These are phyloP conservation scores for Fusarium sp. DNA, from an alignment of 2,329 filamentous ascomycete species.

Conservation along the genomic window DNA sequence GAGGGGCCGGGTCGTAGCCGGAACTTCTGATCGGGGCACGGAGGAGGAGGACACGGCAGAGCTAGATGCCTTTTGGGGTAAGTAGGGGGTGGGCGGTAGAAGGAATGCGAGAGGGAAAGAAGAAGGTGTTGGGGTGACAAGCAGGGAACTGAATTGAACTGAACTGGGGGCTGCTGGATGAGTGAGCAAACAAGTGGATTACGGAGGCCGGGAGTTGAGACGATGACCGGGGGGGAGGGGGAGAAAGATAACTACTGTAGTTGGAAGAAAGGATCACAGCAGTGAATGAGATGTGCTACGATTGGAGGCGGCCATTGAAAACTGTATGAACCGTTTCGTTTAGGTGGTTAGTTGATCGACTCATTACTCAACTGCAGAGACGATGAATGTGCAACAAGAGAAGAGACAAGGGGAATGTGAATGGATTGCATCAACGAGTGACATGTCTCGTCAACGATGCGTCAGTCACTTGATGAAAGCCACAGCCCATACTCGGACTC, in stretches of 20 bases:
- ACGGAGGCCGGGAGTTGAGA: conserved; percentile 26
- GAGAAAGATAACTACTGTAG: neutral
- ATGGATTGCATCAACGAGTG: conserved; percentile 26
- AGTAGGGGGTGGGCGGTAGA: neutral
- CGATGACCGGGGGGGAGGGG: conserved; percentile 25
- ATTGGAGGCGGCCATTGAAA: conserved; percentile 9
- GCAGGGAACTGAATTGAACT: neutral
- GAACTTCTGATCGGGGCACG: conserved; percentile 19
- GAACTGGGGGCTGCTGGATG: conserved; percentile 26
- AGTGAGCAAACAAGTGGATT: conserved; percentile 31
- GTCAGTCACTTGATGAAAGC: conserved; percentile 43
- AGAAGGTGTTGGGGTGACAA: conserved; percentile 21
- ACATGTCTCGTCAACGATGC: conserved; percentile 34
- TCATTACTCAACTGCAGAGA: neutral
- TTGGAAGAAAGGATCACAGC: conserved; percentile 14
- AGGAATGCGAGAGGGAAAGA: conserved; percentile 3
- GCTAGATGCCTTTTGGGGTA: conserved; percentile 5
- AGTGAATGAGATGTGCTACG: conserved; percentile 14
- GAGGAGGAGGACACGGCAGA: conserved; percentile 16
- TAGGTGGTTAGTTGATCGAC: neutral
- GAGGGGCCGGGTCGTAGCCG: conserved; percentile 34
- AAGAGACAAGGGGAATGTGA: conserved; percentile 1
- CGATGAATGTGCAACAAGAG: neutral
- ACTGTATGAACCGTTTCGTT: neutral
- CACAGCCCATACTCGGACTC: conserved; percentile 3